phyloP scores from a whole-genome alignment of 208 protist genomes.

The Leptomonas pyrrhocoris region DNA sequence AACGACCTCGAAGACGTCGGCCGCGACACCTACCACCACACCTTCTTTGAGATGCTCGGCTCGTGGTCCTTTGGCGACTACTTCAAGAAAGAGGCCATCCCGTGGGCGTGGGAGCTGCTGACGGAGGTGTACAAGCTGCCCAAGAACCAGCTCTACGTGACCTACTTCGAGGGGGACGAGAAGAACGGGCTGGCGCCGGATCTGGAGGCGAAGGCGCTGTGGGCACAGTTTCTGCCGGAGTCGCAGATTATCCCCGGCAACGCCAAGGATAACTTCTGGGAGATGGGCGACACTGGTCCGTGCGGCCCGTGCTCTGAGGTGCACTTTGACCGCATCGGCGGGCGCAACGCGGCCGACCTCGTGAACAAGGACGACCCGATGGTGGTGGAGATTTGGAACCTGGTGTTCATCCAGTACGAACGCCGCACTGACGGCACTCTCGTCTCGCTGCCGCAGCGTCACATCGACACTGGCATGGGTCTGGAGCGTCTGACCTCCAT shows the following conservation, averaged over 20 bases:
- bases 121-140: conserved; percentile 95
- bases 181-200: conserved; percentile 91
- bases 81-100: conserved; percentile 98
- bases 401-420: conserved; percentile 99
- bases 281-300: conserved; percentile 99
- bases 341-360: conserved; percentile 93
- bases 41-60: conserved; percentile 99
- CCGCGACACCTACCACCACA: conserved; percentile 99
- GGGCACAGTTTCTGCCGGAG: conserved; percentile 92
- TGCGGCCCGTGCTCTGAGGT: conserved; percentile 99
- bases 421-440: conserved; percentile 91
- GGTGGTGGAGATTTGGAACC: conserved; percentile 99
- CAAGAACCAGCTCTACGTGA: conserved; percentile 97
- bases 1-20: conserved; percentile 99
- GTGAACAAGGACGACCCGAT: conserved; percentile 99
- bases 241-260: conserved; percentile 91
- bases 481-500: conserved; percentile 97
- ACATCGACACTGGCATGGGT: conserved; percentile 99
- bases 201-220: conserved; percentile 92
- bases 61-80: conserved; percentile 99
- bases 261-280: conserved; percentile 99
- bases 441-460: conserved; percentile 86
- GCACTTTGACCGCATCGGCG: conserved; percentile 98
- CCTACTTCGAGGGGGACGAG: conserved; percentile 97
- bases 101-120: conserved; percentile 97